Evolutionary conservation across 768 basidiomycete genomes (phyloP).

Genomic region (Mrakia frigida): DNA sequence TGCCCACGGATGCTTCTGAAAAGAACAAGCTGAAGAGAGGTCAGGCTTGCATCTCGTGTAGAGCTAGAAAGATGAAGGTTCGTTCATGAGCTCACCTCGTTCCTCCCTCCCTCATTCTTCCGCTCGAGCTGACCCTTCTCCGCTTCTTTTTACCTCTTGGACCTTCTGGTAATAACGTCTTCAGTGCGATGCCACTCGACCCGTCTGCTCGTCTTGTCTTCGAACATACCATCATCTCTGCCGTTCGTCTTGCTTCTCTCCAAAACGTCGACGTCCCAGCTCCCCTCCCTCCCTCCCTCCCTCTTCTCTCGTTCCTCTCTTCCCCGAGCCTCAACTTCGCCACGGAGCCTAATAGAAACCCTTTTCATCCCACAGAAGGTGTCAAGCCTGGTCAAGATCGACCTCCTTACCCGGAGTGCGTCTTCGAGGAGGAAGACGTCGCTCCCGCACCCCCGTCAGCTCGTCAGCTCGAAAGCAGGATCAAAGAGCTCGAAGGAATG

Average conservation of each 20-base stretch:
- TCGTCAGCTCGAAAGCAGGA: background rate
- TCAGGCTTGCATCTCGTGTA: background rate
- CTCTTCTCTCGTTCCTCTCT: background rate
- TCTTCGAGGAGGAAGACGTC: background rate
- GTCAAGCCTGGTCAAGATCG: conserved; percentile 2
- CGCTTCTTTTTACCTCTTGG: no score
- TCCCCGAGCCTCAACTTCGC: background rate
- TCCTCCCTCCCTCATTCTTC: background rate
- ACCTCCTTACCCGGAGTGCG: background rate
- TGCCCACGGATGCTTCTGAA: background rate
- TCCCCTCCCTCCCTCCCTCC: background rate
- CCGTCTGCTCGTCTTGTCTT: background rate
- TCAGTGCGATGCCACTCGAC: background rate
- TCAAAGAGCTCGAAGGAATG: background rate
- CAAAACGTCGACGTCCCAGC: no score
- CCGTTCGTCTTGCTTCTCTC: background rate
- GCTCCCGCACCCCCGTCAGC: background rate
- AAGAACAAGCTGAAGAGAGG: background rate
- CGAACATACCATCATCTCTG: background rate
- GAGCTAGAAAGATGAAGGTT: background rate
- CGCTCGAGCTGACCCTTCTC: background rate
- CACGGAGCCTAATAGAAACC: no score
- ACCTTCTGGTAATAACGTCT: background rate
- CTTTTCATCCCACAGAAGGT: background rate
- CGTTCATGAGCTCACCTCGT: background rate